phyloP scores from a whole-genome alignment of 176 grass and related monocot genomes.

The Aegilops tauschii region DNA sequence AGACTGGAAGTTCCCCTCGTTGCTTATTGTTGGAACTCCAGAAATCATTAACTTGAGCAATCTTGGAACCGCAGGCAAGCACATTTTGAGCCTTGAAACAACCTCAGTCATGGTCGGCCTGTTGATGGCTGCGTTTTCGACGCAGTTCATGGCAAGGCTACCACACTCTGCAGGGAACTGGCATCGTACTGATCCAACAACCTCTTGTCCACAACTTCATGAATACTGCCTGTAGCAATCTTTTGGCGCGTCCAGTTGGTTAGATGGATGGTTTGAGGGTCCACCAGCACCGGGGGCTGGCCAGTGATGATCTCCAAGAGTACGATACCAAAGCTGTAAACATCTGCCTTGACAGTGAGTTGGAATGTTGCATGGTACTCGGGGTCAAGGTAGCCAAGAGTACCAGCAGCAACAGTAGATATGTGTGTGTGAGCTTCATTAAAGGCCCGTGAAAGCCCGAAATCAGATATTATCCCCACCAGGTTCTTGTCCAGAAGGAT shows the following conservation, averaged over 20 bases:
- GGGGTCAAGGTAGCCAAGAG: constrained; percentile 19
- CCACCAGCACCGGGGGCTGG: neutral
- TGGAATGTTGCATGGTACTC: constrained; percentile 28
- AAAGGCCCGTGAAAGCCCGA: constrained; percentile 29
- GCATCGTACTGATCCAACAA: neutral
- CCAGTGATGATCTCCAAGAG: constrained; percentile 23
- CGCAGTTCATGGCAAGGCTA: constrained; percentile 11
- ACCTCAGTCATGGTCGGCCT: constrained; percentile 17
- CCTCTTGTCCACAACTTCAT: neutral
- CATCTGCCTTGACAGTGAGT: constrained; percentile 12
- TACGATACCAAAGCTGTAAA: constrained; percentile 17
- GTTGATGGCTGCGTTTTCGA: neutral
- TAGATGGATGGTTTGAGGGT: too few relatives aligned
- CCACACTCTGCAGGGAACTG: neutral
- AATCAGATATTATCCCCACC: constrained; percentile 32
- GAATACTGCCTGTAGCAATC: constrained; percentile 6
- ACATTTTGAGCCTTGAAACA: constrained; percentile 16
- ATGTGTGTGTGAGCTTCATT: constrained; percentile 6
- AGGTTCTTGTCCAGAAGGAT: constrained; percentile 40
- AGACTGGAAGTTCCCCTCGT: neutral
- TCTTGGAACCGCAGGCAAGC: neutral
- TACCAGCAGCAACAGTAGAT: constrained; percentile 30
- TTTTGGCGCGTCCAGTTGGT: neutral
- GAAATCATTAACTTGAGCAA: neutral
- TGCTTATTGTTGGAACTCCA: neutral